Percentiles rank a stretch among this genome's conserved stretches.
These are phyloP conservation scores for Xylaria sp. DNA, from an alignment of 2,329 filamentous ascomycete genomes.

Conservation along the genomic window DNA sequence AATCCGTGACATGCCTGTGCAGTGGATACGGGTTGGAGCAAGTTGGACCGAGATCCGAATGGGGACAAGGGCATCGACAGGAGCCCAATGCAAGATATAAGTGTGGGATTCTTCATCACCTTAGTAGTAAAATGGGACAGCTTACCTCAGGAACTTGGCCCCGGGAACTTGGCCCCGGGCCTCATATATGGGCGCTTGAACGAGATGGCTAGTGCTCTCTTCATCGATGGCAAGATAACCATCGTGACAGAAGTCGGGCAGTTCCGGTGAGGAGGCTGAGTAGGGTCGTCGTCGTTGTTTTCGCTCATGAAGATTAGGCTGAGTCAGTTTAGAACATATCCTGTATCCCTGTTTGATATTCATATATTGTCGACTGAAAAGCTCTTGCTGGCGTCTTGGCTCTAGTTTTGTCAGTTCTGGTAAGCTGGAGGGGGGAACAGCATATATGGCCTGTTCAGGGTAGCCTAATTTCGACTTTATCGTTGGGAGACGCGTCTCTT, in stretches of 20 bases:
- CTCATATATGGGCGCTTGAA: neutral
- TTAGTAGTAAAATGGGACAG: neutral
- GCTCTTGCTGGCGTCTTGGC: neutral
- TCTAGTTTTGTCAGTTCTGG: constrained; percentile 12
- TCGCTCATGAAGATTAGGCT: neutral
- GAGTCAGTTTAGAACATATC: neutral
- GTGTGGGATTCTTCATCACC: neutral
- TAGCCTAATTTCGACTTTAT: constrained; percentile 34
- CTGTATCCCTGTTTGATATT: neutral
- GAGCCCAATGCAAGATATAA: constrained; percentile 30
- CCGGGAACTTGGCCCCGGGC: neutral
- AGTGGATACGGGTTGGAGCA: constrained; percentile 34
- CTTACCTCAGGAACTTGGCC: constrained; percentile 7
- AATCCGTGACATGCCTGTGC: constrained; percentile 41
- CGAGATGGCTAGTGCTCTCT: neutral
- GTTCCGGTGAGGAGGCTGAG: neutral
- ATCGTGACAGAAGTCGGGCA: constrained; percentile 3
- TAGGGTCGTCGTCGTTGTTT: neutral
- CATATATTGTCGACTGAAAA: constrained; percentile 20
- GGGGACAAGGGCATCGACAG: constrained; percentile 40
- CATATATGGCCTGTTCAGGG: constrained; percentile 19
- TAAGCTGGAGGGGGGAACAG: constrained; percentile 7
- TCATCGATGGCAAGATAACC: constrained; percentile 8
- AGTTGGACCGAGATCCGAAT: constrained; percentile 40
- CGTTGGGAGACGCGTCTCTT: constrained; percentile 28